Evolutionary conservation across 192 early-diverging fungal species (phyloP).

Genomic region (Obelidium mucronatum): DNA sequence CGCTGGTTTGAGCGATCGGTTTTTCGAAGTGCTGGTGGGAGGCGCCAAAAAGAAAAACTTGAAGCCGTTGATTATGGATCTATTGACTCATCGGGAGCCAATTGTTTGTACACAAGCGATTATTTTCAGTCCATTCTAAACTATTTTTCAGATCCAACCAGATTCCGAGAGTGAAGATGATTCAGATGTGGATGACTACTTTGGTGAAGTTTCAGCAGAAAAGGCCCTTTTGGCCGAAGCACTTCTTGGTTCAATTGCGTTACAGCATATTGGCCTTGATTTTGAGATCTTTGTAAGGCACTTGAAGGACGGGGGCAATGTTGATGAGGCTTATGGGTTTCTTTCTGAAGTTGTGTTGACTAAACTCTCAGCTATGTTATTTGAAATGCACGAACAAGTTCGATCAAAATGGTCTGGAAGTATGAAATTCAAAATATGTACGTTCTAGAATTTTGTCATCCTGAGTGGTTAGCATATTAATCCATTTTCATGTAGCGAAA

Average conservation of each 20-base stretch:
- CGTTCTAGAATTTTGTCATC: not conserved
- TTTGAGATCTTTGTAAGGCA: constrained; percentile 50
- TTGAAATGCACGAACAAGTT: constrained; percentile 40
- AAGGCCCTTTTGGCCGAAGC: constrained; percentile 39
- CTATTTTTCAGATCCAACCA: constrained; percentile 36
- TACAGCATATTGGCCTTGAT: constrained; percentile 50
- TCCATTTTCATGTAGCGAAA: constrained; percentile 28
- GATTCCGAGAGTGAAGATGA: constrained; percentile 39
- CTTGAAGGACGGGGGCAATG: constrained; percentile 37
- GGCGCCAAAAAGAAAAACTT: constrained; percentile 48
- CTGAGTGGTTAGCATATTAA: not conserved
- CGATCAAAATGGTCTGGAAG: constrained; percentile 33
- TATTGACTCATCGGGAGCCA: constrained; percentile 45
- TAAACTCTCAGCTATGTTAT: constrained; percentile 32
- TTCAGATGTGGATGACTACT: constrained; percentile 37
- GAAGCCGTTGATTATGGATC: constrained; percentile 45
- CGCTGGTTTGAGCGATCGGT: constrained; percentile 48
- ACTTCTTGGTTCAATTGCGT: constrained; percentile 36
- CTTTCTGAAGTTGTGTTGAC: constrained; percentile 43
- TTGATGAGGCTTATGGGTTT: constrained; percentile 44
- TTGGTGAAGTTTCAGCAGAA: constrained; percentile 44
- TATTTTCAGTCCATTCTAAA: constrained; percentile 5
- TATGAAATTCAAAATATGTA: constrained; percentile 39
- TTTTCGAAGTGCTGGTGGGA: constrained; percentile 55
- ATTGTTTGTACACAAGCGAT: constrained; percentile 25